phyloP scores from a whole-genome alignment of 208 protist species.

The Crithidia bombi region DNA sequence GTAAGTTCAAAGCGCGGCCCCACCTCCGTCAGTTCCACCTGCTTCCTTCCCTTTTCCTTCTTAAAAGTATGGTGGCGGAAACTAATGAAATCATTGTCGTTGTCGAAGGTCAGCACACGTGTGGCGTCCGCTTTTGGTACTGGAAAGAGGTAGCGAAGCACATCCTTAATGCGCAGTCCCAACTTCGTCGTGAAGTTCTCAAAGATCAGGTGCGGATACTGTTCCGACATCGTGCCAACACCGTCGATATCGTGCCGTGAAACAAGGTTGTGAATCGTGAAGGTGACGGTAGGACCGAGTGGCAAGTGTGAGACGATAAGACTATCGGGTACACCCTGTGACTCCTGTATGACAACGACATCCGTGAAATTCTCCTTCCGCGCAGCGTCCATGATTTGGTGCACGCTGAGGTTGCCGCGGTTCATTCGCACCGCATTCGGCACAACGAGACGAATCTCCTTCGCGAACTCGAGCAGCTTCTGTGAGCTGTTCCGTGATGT shows the following conservation, averaged over 20 bases:
- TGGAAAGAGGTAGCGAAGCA: constrained; percentile 98
- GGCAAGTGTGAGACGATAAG: constrained; percentile 98
- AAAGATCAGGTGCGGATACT: constrained; percentile 99
- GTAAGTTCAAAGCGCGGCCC: constrained; percentile 98
- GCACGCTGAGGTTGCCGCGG: constrained; percentile 94
- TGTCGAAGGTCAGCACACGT: constrained; percentile 98
- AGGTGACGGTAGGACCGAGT: constrained; percentile 98
- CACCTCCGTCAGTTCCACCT: constrained; percentile 96
- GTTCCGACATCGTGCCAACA: constrained; percentile 92
- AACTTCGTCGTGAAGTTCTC: constrained; percentile 97
- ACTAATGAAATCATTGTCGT: constrained; percentile 98
- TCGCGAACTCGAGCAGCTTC: constrained; percentile 97
- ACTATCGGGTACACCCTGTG: constrained; percentile 97
- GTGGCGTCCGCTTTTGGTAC: constrained; percentile 96
- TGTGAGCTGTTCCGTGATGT: constrained; percentile 97
- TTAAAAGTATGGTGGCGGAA: constrained; percentile 98
- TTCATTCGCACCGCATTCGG: constrained; percentile 99
- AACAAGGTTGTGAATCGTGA: constrained; percentile 97
- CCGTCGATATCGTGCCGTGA: constrained; percentile 97
- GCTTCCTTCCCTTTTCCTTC: constrained; percentile 51
- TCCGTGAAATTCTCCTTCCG: constrained; percentile 96
- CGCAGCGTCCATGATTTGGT: constrained; percentile 95
- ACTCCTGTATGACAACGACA: constrained; percentile 99
- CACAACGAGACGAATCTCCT: constrained; percentile 98
- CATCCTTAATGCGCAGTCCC: constrained; percentile 93